Evolutionary conservation across 345 rosid genomes (phyloP).

Genomic region (Microcos paniculata): DNA sequence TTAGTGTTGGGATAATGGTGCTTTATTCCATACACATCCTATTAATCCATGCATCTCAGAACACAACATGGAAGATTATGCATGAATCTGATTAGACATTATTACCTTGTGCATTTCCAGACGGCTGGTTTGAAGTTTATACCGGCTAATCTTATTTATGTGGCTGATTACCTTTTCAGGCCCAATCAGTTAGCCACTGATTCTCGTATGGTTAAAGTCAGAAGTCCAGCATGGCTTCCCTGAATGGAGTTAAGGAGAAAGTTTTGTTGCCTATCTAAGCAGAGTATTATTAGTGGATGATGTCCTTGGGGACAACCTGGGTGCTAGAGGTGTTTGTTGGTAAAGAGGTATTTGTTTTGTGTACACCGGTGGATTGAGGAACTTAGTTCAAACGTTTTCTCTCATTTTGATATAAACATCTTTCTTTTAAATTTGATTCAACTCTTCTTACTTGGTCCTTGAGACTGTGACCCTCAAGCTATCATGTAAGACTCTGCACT

Average conservation of each 20-base stretch:
- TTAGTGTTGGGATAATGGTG: neutral
- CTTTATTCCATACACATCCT: neutral
- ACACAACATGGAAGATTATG: neutral
- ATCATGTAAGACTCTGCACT: no score
- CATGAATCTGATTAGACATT: neutral
- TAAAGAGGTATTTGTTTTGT: no score
- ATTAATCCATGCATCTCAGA: neutral
- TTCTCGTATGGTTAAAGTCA: neutral
- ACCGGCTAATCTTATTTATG: neutral
- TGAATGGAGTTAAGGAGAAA: neutral
- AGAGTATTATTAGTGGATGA: no score
- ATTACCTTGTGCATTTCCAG: neutral
- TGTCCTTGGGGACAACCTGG: no score
- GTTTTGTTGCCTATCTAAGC: neutral
- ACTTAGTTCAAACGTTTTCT: no score
- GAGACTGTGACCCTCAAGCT: no score
- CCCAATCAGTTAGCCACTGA: neutral
- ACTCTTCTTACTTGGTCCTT: no score
- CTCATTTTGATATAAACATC: no score
- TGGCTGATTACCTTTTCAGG: neutral
- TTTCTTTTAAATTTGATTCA: no score
- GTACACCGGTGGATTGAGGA: no score
- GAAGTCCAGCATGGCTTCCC: neutral
- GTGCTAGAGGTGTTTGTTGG: no score
- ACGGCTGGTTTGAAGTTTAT: neutral